Base-by-base conservation (phyloP, 495 filamentous ascomycete genomes). In the Daldinia vernicosa region DNA sequence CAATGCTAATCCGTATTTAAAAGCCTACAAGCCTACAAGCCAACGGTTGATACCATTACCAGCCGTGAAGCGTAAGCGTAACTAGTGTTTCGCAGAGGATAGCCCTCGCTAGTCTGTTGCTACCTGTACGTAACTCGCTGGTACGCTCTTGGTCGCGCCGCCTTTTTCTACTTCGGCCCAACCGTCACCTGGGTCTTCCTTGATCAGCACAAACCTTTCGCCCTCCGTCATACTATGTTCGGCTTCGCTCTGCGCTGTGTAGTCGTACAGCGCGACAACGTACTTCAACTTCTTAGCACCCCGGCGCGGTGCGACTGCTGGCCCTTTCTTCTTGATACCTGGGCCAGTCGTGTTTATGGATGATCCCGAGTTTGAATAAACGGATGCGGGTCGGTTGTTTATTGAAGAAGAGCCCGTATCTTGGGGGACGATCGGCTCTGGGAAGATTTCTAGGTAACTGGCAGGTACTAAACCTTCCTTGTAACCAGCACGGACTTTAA, bases 101-200 rank as follows among this genome's bases (percentile, higher is more conserved):
- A 43, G 22, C 27, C 30, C 50, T 62, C 9, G 8, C 52, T 54
- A 75, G 32, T 63, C 67, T 50, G 24, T 66, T 35, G 72, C 72
- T 50, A 77, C 88, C 78, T 93, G 92, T 62, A 99, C 87, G 80
- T 98, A 99, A 79, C 92, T 95, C 50, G 94, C 93, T 15, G 95
- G 95, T 54, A 99, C 95, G 76, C 92, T 97, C 81, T 90, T 94
- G n/a, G 90, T 92, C 47, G 87, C 80, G n/a, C 95, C 95, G 26
- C 90, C 92, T 67, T 91, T 91, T 83, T 98, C 95, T 14, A 99
- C 95, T 81, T 98, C 95, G 9, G 90, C 93, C 95, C 95, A 99
- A 14, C 95, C 95, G 81, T 98, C 95, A 1, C 95, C 95, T 11
- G 88, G 84, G 77, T 98, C 93, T 45, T 89, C 87, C 69, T 86